phyloP scores from a whole-genome alignment of 148 eudicot species.

The Pouteria glomerata region DNA sequence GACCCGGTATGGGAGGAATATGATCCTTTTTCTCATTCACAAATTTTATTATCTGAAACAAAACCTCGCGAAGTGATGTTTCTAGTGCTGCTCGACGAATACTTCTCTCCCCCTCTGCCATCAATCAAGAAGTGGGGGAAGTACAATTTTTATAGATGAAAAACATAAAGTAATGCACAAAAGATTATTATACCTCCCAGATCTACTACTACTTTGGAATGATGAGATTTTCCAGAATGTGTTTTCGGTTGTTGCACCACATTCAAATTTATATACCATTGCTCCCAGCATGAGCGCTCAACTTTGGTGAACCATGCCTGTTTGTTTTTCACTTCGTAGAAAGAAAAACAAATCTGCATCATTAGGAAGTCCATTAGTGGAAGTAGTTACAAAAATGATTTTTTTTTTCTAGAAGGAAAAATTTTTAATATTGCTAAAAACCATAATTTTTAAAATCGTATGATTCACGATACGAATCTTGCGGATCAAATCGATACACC shows the following conservation, averaged over 20 bases:
- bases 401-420: too few species aligned
- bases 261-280: slow-evolving; percentile 88
- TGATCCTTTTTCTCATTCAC: slow-evolving; percentile 95
- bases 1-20: slow-evolving; percentile 73
- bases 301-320: slow-evolving; percentile 92
- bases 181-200: slow-evolving; percentile 92
- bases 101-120: slow-evolving; percentile 61
- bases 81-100: slow-evolving; percentile 69
- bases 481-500: too few species aligned
- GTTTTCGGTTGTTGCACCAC: slow-evolving; percentile 71
- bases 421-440: too few species aligned
- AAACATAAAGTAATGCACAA: too few species aligned
- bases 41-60: slow-evolving; percentile 85
- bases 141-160: too few species aligned
- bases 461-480: too few species aligned
- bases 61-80: slow-evolving; percentile 72
- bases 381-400: neutral
- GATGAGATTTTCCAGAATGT: slow-evolving; percentile 64
- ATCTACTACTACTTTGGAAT: slow-evolving; percentile 67
- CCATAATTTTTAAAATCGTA: too few species aligned
- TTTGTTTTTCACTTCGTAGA: slow-evolving; percentile 87
- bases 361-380: neutral
- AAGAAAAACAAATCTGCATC: slow-evolving; percentile 82
- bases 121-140: too few species aligned
- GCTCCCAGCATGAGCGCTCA: slow-evolving; percentile 91